Conservation (phyloP, 331 rosid genomes). For the Acacia pycnantha region DNA sequence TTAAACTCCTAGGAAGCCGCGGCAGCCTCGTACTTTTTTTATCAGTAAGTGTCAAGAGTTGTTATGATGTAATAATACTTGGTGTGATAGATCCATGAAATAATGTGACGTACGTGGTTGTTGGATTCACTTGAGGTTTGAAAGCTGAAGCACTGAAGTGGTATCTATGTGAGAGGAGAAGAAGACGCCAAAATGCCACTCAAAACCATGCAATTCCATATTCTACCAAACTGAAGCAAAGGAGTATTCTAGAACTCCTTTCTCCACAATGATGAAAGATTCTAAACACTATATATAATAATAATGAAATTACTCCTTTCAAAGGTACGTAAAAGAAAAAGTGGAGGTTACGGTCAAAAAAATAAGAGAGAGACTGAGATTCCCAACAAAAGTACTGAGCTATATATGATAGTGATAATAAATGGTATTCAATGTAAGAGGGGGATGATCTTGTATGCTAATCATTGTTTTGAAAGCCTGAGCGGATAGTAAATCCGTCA, state of each 20-base stretch:
- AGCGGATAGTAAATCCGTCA: too few relatives aligned
- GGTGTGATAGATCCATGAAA: conserved; percentile 10
- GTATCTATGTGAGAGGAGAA: conserved; percentile 40
- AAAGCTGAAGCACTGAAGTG: conserved; percentile 40
- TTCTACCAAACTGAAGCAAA: conserved; percentile 39
- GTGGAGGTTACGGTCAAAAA: conserved; percentile 47
- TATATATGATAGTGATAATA: conserved; percentile 15
- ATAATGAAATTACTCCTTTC: conserved; percentile 20
- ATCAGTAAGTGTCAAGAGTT: conserved; percentile 33
- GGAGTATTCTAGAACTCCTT: conserved; percentile 47
- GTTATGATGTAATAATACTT: conserved; percentile 39
- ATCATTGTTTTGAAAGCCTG: too few relatives aligned
- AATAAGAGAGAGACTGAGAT: conserved; percentile 20
- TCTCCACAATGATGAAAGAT: conserved; percentile 25
- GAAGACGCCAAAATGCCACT: conserved; percentile 66
- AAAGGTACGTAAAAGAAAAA: conserved; percentile 10
- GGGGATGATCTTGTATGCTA: conserved; percentile 1
- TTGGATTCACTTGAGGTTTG: conserved; percentile 43
- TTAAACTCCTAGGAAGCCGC: conserved; percentile 40
- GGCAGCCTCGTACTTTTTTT: not conserved
- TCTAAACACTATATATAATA: conserved; percentile 15
- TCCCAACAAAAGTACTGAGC: conserved; percentile 16
- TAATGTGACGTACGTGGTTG: conserved; percentile 49
- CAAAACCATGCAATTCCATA: conserved; percentile 68
- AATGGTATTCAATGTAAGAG: conserved; percentile 1